Evolutionary conservation across 2,329 filamentous ascomycete species (phyloP).

Genomic region (Alternaria gansuensis): DNA sequence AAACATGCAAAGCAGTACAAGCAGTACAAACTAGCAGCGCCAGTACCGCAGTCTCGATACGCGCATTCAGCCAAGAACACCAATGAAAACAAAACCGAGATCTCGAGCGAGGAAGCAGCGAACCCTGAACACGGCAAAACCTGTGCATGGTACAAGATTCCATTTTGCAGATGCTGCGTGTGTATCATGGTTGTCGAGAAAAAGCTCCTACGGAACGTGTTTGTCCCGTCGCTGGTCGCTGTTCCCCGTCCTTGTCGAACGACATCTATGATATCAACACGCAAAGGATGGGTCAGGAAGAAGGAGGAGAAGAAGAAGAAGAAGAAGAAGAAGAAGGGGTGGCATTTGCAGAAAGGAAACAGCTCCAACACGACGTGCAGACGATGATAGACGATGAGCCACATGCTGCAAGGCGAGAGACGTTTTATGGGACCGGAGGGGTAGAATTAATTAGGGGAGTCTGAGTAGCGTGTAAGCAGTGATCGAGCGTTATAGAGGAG

Average conservation of each 20-base stretch:
- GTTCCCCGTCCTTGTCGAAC: background rate
- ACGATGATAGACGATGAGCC: background rate
- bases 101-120: background rate
- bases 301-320: background rate
- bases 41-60: background rate
- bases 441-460: background rate
- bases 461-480: background rate
- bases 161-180: conserved; percentile 4
- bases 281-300: background rate
- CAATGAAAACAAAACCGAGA: background rate
- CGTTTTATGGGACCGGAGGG: background rate
- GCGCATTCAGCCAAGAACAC: background rate
- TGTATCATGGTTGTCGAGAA: background rate
- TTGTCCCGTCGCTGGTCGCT: background rate
- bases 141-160: conserved; percentile 1
- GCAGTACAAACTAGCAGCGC: background rate
- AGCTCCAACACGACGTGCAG: background rate
- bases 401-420: background rate
- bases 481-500: background rate
- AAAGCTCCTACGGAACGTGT: background rate
- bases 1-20: background rate
- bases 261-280: background rate
- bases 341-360: background rate
- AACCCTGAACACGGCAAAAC: background rate
- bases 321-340: background rate